Conservation (phyloP, 1,139 yeast genomes). For the Nematodospora anomalae region DNA sequence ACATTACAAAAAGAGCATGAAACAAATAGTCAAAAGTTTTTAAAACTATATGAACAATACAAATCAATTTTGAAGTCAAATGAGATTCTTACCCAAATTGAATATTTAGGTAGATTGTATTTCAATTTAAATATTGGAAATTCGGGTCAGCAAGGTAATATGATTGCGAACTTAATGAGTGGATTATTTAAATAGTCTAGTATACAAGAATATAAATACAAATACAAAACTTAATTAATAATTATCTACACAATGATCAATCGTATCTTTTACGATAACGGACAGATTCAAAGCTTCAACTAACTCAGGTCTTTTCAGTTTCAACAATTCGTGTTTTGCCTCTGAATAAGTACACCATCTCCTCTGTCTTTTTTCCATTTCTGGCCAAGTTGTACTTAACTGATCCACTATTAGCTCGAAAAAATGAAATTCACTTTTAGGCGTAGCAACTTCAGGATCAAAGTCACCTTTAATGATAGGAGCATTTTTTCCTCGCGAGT, state of each 20-base stretch:
- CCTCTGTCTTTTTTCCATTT: slow-evolving; percentile 55
- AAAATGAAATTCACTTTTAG: slow-evolving; percentile 80
- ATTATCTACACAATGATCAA: slow-evolving; percentile 8
- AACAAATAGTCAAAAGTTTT: slow-evolving; percentile 45
- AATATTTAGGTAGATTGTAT: slow-evolving; percentile 48
- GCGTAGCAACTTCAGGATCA: slow-evolving; percentile 43
- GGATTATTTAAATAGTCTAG: slow-evolving; percentile 53
- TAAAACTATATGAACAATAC: slow-evolving; percentile 50
- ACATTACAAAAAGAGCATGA: slow-evolving; percentile 60
- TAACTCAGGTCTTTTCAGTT: slow-evolving; percentile 68
- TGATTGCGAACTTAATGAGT: slow-evolving; percentile 85
- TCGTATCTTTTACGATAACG: slow-evolving; percentile 40
- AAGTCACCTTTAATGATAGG: slow-evolving; percentile 49
- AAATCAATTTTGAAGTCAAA: slow-evolving; percentile 29
- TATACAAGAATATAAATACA: slow-evolving; percentile 5
- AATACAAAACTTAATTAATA: slow-evolving; percentile 5
- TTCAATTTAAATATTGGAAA: slow-evolving; percentile 49
- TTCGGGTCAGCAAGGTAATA: slow-evolving; percentile 57
- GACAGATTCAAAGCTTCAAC: slow-evolving; percentile 61
- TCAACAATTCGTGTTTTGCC: slow-evolving; percentile 63
- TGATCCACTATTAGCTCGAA: slow-evolving; percentile 67
- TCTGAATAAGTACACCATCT: slow-evolving; percentile 76
- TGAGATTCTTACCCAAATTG: slow-evolving; percentile 43
- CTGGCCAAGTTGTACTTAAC: slow-evolving; percentile 74
- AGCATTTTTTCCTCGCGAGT: slow-evolving; percentile 64